Conservation (phyloP, 371 early-diverging fungal species). For the Umbelopsis sp. region DNA sequence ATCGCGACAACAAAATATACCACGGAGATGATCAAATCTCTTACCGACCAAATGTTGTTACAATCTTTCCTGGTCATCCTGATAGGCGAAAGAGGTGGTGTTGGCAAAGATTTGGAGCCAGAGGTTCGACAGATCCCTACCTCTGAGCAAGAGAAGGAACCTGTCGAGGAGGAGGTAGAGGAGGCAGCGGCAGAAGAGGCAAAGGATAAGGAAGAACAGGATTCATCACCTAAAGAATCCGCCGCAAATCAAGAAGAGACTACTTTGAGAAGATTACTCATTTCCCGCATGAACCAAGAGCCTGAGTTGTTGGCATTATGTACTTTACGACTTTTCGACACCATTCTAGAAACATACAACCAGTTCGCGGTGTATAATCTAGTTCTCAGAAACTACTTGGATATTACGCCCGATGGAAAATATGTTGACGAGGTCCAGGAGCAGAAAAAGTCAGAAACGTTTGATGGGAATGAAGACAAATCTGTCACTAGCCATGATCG, state of each 20-base stretch:
- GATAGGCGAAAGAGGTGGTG: slow-evolving; percentile 53
- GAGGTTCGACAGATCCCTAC: slow-evolving; percentile 27
- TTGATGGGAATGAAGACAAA: slow-evolving; percentile 27
- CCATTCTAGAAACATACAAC: slow-evolving; percentile 64
- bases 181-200: slow-evolving; percentile 22
- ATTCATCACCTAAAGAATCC: neutral
- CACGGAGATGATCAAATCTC: slow-evolving; percentile 54
- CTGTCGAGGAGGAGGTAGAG: too few relatives aligned
- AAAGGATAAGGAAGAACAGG: slow-evolving; percentile 23
- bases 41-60: slow-evolving; percentile 52
- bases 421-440: slow-evolving; percentile 37
- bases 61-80: slow-evolving; percentile 51
- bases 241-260: slow-evolving; percentile 31
- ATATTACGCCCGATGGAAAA: slow-evolving; percentile 48
- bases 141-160: slow-evolving; percentile 17
- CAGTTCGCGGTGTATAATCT: slow-evolving; percentile 68
- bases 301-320: slow-evolving; percentile 54
- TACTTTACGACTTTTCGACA: slow-evolving; percentile 64
- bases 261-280: slow-evolving; percentile 41
- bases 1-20: slow-evolving; percentile 54
- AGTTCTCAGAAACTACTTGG: slow-evolving; percentile 63
- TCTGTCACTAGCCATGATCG: slow-evolving; percentile 23
- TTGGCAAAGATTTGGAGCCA: slow-evolving; percentile 54
- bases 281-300: slow-evolving; percentile 49
- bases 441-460: slow-evolving; percentile 26